These are phyloP conservation scores for Solanum sejunctum DNA, from an alignment of 257 asterid genomes.

Conservation along the genomic window DNA sequence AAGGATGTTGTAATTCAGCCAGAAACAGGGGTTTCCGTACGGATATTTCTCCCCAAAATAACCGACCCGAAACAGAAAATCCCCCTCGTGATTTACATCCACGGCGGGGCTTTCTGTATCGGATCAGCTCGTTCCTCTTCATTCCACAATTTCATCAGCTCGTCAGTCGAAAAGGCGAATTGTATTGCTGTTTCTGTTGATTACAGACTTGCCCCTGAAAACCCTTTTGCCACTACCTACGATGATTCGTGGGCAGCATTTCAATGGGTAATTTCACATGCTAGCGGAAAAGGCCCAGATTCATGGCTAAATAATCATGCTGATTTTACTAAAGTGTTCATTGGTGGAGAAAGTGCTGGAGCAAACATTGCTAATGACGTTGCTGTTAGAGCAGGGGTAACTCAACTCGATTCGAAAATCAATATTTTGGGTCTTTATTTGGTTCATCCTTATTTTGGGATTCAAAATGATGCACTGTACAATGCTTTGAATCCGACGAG, in stretches of 20 bases:
- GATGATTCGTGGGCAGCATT: constrained; percentile 72
- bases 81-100: constrained; percentile 42
- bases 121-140: constrained; percentile 18
- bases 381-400: constrained; percentile 39
- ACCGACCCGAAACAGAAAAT: constrained; percentile 12
- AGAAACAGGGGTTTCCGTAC: constrained; percentile 33
- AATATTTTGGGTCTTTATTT: constrained; percentile 26
- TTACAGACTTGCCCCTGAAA: constrained; percentile 60
- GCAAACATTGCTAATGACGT: constrained; percentile 47
- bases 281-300: constrained; percentile 28
- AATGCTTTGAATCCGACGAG: constrained; percentile 32
- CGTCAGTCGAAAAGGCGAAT: constrained; percentile 21
- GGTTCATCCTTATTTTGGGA: constrained; percentile 47
- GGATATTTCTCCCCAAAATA: constrained; percentile 34
- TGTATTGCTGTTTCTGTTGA: constrained; percentile 41
- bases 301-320: constrained; percentile 50
- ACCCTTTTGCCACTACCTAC: constrained; percentile 33
- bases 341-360: constrained; percentile 83
- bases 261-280: constrained; percentile 46
- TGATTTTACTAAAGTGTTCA: constrained; percentile 34
- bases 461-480: constrained; percentile 31
- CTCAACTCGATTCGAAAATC: constrained; percentile 6
- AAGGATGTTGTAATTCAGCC: constrained; percentile 33
- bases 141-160: constrained; percentile 22
- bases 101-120: constrained; percentile 60